Evolutionary conservation across 2,329 filamentous ascomycete genomes (phyloP), one percentile per base, ranked within the genome.

Genomic region (Onygenales sp.): DNA sequence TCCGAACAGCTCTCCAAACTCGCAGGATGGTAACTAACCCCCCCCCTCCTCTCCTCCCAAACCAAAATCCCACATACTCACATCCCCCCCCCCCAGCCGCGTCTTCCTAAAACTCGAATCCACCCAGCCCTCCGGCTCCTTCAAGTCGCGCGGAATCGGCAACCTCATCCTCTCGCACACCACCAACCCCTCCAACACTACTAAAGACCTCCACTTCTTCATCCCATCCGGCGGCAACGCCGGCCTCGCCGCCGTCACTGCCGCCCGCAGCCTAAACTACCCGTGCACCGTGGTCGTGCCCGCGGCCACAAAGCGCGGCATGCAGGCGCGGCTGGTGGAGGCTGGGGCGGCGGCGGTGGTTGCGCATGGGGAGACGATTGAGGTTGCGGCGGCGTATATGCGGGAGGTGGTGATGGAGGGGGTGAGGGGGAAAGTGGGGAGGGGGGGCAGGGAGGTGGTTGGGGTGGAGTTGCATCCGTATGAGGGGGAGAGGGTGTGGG

Each of bases 31-130:
- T 87, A 71, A 65, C 77, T 67, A 17, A 11, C n/a, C 8, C 36
- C 2, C 31, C 9, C 9, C 17, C 52, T 4, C 21, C 21, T 4
- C 21, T 4, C 21, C 42, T 17, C 17, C 17, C 17, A 17, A 17
- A 17, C 17, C 17, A 17, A 17, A 17, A 17, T 17, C 17, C 17
- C 17, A 47, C 11, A 32, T 40, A 37, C 37, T 42, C 44, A 40
- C 9, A 31, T 27, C 42, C 1, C 1, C 11, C n/a, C 21, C 21
- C 21, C 21, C 21, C 21, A 27, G 86, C 74, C 84, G 86, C 72
- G 82, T 94, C 68, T 88, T 87, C 68, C 82, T 94, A 63, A 94
- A 94, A 69, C 81, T 93, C 57, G 88, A 94, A 62, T 88, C 87
- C 65, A 80, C 90, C 52, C 89, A 95, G 65, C 89, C 88, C 4